A percentile compares a stretch with the other conserved stretches of the same genome.
Conservation (phyloP, 73 alveolate genomes). For the Blepharisma japonicum region DNA sequence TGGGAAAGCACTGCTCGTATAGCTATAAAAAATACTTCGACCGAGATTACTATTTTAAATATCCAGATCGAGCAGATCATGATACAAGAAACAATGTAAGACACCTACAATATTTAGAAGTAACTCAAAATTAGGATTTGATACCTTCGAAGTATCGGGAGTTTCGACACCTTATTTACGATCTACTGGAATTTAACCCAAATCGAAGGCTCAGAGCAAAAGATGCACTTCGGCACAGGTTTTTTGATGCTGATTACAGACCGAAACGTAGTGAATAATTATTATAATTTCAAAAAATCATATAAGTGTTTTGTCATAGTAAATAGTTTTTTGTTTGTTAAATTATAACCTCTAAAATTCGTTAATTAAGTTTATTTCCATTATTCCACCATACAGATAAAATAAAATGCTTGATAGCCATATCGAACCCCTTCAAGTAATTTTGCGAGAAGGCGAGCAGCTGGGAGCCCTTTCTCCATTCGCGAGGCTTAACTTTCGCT, state of each 20-base stretch:
- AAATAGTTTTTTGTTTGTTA: too few species aligned
- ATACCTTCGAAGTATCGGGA: not conserved
- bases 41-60: not conserved
- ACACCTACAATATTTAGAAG: not conserved
- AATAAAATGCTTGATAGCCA: too few species aligned
- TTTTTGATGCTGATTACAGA: not conserved
- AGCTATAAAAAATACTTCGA: constrained; percentile 14
- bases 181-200: constrained; percentile 2
- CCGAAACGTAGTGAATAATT: not conserved
- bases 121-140: constrained; percentile 6
- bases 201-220: not conserved
- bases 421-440: too few species aligned
- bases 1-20: constrained; percentile 57
- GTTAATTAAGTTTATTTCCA: too few species aligned
- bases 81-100: not conserved
- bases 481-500: too few species aligned
- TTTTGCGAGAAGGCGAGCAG: too few species aligned
- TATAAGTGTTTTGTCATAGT: too few species aligned
- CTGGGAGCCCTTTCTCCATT: too few species aligned
- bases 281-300: not conserved
- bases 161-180: constrained; percentile 7
- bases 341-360: too few species aligned
- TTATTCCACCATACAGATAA: too few species aligned
- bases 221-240: constrained; percentile 12
- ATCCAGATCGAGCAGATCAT: not conserved